Base-by-base conservation (phyloP, 768 basidiomycete genomes). In the Tremella mesenterica region DNA sequence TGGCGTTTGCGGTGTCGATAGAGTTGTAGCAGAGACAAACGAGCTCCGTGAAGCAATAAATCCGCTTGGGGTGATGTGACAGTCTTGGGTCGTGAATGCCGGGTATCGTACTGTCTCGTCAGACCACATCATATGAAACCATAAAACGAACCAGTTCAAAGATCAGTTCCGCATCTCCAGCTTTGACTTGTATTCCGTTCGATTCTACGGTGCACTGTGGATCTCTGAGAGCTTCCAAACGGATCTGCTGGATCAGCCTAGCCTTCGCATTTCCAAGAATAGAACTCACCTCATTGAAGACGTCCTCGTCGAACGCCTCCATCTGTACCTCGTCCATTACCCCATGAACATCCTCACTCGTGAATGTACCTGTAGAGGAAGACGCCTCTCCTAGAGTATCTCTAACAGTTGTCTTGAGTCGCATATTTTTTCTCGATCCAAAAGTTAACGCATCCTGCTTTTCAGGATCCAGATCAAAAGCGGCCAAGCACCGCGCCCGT, bases 221-320 rank as follows among this genome's bases (percentile, higher is more conserved):
- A 48, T 25, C 47, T 21, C 16, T 50, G 31, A 41, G 29, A 4
- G 49, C 55, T 41, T 64, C 63, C 6, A 29, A 12, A 12, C 59
- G 60, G 4, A 67, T 53, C 65, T 69, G 34, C 13, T 25, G 6
- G 9, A 31, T 27, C 36, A 49, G 47, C 48, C 50, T n/a, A n/a
- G n/a, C n/a, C n/a, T n/a, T n/a, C n/a, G n/a, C n/a, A n/a, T n/a
- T 30, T 20, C 14, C 9, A 27, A 14, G 14, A 23, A 1, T 21
- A 20, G 27, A 39, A 23, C 67, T 26, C 18, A 65, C 67, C 57
- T 67, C 65, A 20, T 50, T 53, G 43, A 59, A 67, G 1, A 70
- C 38, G 23, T 70, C 68, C 44, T 70, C 68, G 20, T 70, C 68
- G 36, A 70, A 61, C 2, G 61, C 60, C 33, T 70, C 68, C 27